Evolutionary conservation across 306 rosid species (phyloP).

Genomic region (Bauhinia variegata): DNA sequence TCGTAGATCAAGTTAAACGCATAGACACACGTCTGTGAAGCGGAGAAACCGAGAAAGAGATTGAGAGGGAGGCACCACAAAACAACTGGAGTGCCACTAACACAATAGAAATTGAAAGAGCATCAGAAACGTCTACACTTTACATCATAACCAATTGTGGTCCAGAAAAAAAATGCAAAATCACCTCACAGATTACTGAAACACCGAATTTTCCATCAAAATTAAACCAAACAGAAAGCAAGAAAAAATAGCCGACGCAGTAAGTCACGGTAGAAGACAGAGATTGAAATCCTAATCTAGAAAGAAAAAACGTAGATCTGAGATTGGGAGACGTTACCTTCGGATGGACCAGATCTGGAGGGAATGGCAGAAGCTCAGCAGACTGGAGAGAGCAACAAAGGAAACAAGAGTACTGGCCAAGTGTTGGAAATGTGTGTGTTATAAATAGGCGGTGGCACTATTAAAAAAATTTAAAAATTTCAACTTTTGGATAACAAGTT

Average conservation of each 20-base stretch:
- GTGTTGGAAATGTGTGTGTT: neutral
- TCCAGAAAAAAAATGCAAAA: neutral
- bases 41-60: too few species aligned
- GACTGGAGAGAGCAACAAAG: neutral
- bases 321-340: constrained; percentile 34
- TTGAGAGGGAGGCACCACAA: too few species aligned
- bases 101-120: neutral
- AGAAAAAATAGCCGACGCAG: neutral
- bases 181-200: neutral
- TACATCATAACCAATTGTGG: neutral
- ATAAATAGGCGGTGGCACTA: constrained; percentile 33
- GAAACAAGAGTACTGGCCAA: neutral
- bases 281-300: constrained; percentile 22
- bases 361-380: constrained; percentile 8
- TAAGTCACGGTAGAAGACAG: neutral
- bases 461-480: too few species aligned
- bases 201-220: constrained; percentile 1
- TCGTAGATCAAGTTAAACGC: constrained; percentile 30
- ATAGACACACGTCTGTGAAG: too few species aligned
- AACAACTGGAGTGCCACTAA: neutral
- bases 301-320: constrained; percentile 1
- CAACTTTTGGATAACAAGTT: too few species aligned
- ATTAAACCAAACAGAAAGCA: constrained; percentile 20
- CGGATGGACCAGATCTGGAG: constrained; percentile 44
- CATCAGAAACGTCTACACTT: neutral